Evolutionary conservation across 2,329 filamentous ascomycete species (phyloP).

Genomic region (Pseudogymnoascus sp.): DNA sequence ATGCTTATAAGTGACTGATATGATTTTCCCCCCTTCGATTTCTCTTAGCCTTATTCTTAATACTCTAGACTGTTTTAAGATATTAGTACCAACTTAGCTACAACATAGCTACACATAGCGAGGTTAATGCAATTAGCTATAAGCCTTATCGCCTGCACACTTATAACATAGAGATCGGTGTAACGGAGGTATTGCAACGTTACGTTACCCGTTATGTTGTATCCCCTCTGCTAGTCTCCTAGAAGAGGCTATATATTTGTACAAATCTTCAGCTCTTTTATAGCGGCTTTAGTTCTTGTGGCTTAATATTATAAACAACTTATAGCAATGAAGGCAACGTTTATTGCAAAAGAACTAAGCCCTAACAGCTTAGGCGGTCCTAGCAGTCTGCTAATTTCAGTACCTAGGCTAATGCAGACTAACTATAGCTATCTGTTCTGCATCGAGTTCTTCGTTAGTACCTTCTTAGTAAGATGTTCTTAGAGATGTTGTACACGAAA

Average conservation of each 20-base stretch:
- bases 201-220: slow-evolving; percentile 45
- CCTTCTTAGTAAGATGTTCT: slow-evolving; percentile 39
- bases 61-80: neutral
- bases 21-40: neutral
- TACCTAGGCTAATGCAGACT: slow-evolving; percentile 42
- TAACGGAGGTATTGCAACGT: slow-evolving; percentile 45
- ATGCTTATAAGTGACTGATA: neutral
- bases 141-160: slow-evolving; percentile 20
- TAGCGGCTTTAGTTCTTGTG: slow-evolving; percentile 47
- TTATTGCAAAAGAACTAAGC: slow-evolving; percentile 26
- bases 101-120: neutral
- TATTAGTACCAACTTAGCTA: neutral
- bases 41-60: neutral
- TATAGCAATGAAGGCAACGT: slow-evolving; percentile 31
- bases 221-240: slow-evolving; percentile 41
- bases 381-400: slow-evolving; percentile 48
- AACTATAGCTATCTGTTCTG: slow-evolving; percentile 50
- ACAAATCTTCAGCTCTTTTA: slow-evolving; percentile 49
- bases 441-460: slow-evolving; percentile 52
- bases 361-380: slow-evolving; percentile 42
- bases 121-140: slow-evolving; percentile 14
- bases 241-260: slow-evolving; percentile 49
- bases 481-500: neutral
- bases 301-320: slow-evolving; percentile 50
- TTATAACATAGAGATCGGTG: slow-evolving; percentile 41